Conservation (phyloP, 306 rosid species). For the Comarum palustre region DNA sequence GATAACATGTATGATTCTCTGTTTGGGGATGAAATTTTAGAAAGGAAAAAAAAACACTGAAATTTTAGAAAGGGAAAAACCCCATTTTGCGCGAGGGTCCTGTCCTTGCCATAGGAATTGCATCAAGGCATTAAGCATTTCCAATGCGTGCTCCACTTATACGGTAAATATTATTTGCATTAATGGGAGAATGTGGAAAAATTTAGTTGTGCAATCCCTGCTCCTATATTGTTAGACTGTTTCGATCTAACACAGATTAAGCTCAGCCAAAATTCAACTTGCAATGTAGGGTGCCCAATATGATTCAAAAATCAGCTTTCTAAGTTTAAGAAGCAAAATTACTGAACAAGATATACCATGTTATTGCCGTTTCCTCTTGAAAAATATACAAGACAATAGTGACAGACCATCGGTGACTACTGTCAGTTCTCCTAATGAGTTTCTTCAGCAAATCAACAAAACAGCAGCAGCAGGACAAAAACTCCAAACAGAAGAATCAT, state of each 20-base stretch:
- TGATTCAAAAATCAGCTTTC: slow-evolving; percentile 42
- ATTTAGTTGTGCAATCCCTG: neutral
- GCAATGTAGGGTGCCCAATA: slow-evolving; percentile 1
- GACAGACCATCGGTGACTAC: slow-evolving; percentile 49
- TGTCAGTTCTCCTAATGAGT: slow-evolving; percentile 52
- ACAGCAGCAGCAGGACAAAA: slow-evolving; percentile 49
- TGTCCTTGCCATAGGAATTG: neutral
- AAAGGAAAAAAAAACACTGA: too few species aligned
- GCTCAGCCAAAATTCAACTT: neutral
- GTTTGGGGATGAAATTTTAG: neutral
- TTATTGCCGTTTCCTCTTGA: slow-evolving; percentile 58
- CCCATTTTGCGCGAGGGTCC: too few species aligned
- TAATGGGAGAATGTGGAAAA: neutral
- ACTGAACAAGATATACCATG: slow-evolving; percentile 63
- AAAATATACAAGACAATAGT: slow-evolving; percentile 68
- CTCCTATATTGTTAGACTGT: neutral
- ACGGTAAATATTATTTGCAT: neutral
- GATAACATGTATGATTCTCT: neutral
- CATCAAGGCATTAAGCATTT: neutral
- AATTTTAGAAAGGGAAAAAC: too few species aligned
- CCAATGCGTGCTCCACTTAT: too few species aligned
- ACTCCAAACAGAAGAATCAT: slow-evolving; percentile 75
- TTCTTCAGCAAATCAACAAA: slow-evolving; percentile 58
- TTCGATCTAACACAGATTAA: neutral
- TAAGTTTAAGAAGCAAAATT: slow-evolving; percentile 38